Base-by-base conservation (phyloP, 768 basidiomycete species). In the Auricularia heimuer region DNA sequence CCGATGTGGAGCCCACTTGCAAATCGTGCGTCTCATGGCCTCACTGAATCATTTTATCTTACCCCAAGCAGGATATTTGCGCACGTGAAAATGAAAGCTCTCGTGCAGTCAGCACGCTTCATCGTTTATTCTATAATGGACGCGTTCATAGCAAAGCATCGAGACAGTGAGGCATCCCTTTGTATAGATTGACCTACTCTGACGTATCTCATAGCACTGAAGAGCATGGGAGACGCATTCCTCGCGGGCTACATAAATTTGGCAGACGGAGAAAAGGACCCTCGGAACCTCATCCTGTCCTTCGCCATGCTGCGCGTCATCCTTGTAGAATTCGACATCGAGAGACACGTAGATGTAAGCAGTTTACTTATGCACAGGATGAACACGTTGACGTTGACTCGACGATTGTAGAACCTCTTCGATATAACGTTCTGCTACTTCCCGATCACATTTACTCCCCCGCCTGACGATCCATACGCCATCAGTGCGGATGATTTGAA, bases 351-450 rank as follows among this genome's bases (percentile, higher is more conserved):
- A 42, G 95, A 98, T 78, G 96, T 94, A 70, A 67, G 83, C 71
- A 33, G 11, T 39, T 36, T 62, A 44, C 24, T 65, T 62, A 2
- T 29, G 29, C 29, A 11, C 18, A 4, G 7, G 12, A 42, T 18
- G 16, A 14, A 7, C 56, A 56, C 29, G 29, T 54, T 3, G 29
- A 34, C 34, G 7, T 14, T 24, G 29, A 14, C n/a, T 60, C 21
- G 14, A 18, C 39, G 12, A 36, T 42, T 39, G 4, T 69, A 98
- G 94, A 84, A 88, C 62, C 79, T 98, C 61, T 98, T 96, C 77
- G 92, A 98, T 70, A 87, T 98, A 72, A 90, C 88, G 0, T 98
- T 95, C 74, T 98, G 97, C 74, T 99, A 99, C 74, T 99, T 98
- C 77, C 97, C 97, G 0, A 98, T 99, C 64, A 92, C 94, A 0